phyloP scores from a whole-genome alignment of 2,329 filamentous ascomycete genomes.

The Exophiala bonariae region DNA sequence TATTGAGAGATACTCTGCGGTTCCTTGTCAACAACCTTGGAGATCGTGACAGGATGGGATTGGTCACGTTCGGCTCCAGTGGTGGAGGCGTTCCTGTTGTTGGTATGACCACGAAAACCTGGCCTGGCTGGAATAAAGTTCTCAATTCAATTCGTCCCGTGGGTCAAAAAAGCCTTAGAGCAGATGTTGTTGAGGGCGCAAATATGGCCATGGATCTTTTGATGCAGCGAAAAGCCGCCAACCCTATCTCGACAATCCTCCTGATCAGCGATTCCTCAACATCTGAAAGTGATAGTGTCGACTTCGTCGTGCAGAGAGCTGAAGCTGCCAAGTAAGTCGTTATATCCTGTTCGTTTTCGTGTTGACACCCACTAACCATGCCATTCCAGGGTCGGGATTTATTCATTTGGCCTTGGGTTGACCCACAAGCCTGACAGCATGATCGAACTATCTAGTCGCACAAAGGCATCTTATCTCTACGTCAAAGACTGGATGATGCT shows the following conservation, averaged over 20 bases:
- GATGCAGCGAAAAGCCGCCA: conserved; percentile 96
- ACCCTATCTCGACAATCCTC: conserved; percentile 91
- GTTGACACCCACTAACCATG: conserved; percentile 26
- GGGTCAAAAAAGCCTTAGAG: conserved; percentile 92
- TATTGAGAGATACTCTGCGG: conserved; percentile 85
- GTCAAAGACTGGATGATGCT: conserved; percentile 99
- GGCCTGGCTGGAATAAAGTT: conserved; percentile 87
- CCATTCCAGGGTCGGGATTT: conserved; percentile 73
- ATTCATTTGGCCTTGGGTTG: conserved; percentile 93
- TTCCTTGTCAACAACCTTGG: conserved; percentile 90
- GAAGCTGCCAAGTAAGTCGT: conserved; percentile 86
- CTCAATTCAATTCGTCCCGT: conserved; percentile 86
- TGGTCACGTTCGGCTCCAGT: conserved; percentile 95
- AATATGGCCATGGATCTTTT: conserved; percentile 98
- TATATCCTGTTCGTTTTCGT: background rate
- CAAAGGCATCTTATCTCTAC: conserved; percentile 96
- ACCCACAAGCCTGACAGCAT: conserved; percentile 98
- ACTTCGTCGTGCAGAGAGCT: conserved; percentile 94
- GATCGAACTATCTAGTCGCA: conserved; percentile 93
- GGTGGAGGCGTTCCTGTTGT: conserved; percentile 91
- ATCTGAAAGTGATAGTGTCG: conserved; percentile 89
- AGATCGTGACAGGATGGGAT: conserved; percentile 90
- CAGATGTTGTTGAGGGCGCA: conserved; percentile 94
- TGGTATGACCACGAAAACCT: conserved; percentile 96
- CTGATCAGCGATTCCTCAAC: conserved; percentile 97